Percentiles rank a stretch among this genome's conserved stretches.
Evolutionary conservation across 768 basidiomycete genomes (phyloP).

Genomic region (Sarcodon aspratus): DNA sequence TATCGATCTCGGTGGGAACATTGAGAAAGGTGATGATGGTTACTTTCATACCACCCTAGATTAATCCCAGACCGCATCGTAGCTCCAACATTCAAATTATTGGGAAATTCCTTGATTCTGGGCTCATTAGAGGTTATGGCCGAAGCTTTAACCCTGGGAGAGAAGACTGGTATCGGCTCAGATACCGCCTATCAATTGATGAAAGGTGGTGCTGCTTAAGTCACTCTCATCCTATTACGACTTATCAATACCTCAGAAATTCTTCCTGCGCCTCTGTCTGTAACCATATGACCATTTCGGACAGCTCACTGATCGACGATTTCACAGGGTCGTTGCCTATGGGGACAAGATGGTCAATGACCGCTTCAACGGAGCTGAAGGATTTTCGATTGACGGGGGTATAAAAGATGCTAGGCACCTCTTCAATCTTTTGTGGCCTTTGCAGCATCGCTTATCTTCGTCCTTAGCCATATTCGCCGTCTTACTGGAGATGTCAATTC

Average conservation of each 20-base stretch:
- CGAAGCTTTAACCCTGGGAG: conserved; percentile 76
- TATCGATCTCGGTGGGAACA: conserved; percentile 73
- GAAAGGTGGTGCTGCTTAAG: conserved; percentile 31
- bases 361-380: conserved; percentile 60
- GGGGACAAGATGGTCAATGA: conserved; percentile 62
- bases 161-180: conserved; percentile 71
- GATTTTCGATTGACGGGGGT: conserved; percentile 79
- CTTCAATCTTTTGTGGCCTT: not conserved
- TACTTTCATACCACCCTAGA: not conserved
- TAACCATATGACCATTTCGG: not conserved
- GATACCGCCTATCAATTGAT: conserved; percentile 43
- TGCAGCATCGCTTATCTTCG: conserved; percentile 1
- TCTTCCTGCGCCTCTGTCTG: conserved; percentile 52
- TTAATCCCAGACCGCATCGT: not conserved
- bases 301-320: too few species aligned
- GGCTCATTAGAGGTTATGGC: conserved; percentile 71
- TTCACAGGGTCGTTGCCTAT: conserved; percentile 39
- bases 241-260: conserved; percentile 33
- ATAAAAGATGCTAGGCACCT: conserved; percentile 71
- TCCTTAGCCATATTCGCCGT: conserved; percentile 50
- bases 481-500: conserved; percentile 54
- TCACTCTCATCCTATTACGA: not conserved
- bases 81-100: conserved; percentile 67
- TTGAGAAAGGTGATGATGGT: conserved; percentile 54
- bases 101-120: conserved; percentile 71